Base-by-base conservation (phyloP, 305 asterid genomes). In the Rubia tinctorum region DNA sequence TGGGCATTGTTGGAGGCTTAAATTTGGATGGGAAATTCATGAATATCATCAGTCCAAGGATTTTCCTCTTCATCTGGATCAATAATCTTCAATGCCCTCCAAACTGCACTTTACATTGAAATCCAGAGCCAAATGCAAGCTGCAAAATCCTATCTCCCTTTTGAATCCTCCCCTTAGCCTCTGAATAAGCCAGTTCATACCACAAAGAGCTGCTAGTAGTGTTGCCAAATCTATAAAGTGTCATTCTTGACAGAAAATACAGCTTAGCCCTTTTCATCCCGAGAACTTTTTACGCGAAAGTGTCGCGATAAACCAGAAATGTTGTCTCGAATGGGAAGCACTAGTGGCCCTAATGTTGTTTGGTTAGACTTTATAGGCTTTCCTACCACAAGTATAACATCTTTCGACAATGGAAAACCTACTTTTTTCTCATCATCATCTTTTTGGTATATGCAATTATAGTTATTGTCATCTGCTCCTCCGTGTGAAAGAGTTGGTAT, bases 71-170 rank as follows among this genome's bases (percentile, higher is more conserved):
- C 59, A 25, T 73, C 74, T 17, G 89, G 86, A 70, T 87, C 59
- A 14, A 87, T 59, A 9, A 30, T 72, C 80, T 71, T 84, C 68
- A 87, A 13, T 4, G 91, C 89, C 11, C 71, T 51, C 91, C 91
- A 87, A 7, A 87, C 86, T 0, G 86, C 87, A 72, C 84, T 23
- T 84, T 87, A 30, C 91, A 87, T 66, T 87, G 84, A 59, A 87
- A 87, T 45, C 91, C 91, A 0, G 91, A 84, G 30, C 91, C 91
- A 62, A 86, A 84, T 13, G 85, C 89, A 60, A 86, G 80, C 61
- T 87, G 91, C 89, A 86, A 87, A 47, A 81, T 58, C 25, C 83
- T 25, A 18, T 87, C 87, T 0, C 89, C 91, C 55, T 80, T 87
- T 53, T 30, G 74, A 0, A 87, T 83, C 58, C 90, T 77, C 68